Base-by-base conservation (phyloP, 352 stramenopile species). In the Ophiocytium majus region DNA sequence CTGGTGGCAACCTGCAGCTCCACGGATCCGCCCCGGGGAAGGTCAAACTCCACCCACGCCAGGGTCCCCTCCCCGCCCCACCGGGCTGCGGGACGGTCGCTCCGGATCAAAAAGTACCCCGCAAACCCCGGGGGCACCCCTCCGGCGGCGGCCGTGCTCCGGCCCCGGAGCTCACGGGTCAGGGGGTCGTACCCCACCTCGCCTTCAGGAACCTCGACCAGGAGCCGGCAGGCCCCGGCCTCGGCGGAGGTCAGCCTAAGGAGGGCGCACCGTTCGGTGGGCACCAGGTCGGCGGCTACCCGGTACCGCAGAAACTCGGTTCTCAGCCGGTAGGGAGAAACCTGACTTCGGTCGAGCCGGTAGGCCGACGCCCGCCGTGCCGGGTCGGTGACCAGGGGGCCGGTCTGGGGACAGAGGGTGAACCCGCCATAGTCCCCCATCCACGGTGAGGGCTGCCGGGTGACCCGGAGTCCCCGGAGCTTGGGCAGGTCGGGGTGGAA, bases 341-440 rank as follows among this genome's bases (percentile, higher is more conserved):
- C 28, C 57, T 23, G 19, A 23, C 19, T 71, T 28, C 28, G 23
- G 19, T 23, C 57, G 57, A 28, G 57, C 23, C 28, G 19, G 57
- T 71, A 71, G 19, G 23, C 57, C 23, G 19, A 1, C 36, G 79
- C 0, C 83, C 76, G 36, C 76, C 84, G 9, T 36, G 80, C 0
- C 35, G 14, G 1, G 50, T 86, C 43, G 76, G 85, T 1, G 10
- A 71, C 49, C 33, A 80, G 28, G 1, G 23, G 9, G 19, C 78
- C 82, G 19, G 50, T 83, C 50, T 81, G 36, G 17, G 85, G 82
- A 0, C 37, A 10, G 37, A 89, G 9, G 31, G 82, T 28, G 36
- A 89, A 86, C 31, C 34, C 81, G 34, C 74, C 85, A 32, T 86
- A 89, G 78, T 89, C 85, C 0, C 85, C 85, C n/a, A 87, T 87